These are phyloP conservation scores for Solidago caesia DNA, from an alignment of 129 eudicot genomes.

Conservation along the genomic window DNA sequence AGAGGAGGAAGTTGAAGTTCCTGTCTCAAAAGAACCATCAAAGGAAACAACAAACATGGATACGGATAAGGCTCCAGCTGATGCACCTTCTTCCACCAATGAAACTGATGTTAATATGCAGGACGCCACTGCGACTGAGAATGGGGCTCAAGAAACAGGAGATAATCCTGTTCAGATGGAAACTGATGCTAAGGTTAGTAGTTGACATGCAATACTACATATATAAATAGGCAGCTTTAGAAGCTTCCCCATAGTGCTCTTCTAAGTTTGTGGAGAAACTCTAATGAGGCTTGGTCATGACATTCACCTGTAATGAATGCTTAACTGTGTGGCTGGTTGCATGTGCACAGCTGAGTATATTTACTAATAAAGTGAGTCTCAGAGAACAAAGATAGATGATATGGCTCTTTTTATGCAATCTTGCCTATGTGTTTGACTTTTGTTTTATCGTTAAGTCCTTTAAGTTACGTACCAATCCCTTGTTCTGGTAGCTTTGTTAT, in stretches of 20 bases:
- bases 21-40: constrained; percentile 57
- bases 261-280: not conserved
- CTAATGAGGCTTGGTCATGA: not conserved
- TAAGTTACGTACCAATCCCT: no score
- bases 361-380: no score
- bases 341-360: no score
- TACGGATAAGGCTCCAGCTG: constrained; percentile 56
- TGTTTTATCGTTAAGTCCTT: no score
- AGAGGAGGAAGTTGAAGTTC: constrained; percentile 84
- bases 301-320: no score
- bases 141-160: constrained; percentile 60
- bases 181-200: constrained; percentile 70
- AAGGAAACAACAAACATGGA: constrained; percentile 81
- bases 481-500: no score
- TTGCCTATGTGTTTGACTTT: no score
- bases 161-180: constrained; percentile 75
- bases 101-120: constrained; percentile 84
- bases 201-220: not conserved
- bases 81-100: constrained; percentile 39
- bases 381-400: no score
- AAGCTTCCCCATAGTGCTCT: not conserved
- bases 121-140: constrained; percentile 72
- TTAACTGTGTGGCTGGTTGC: no score
- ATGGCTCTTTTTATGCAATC: no score
- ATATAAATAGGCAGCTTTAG: not conserved